phyloP scores from a whole-genome alignment of 768 basidiomycete genomes.

The Lactifluus hygrophoroides region DNA sequence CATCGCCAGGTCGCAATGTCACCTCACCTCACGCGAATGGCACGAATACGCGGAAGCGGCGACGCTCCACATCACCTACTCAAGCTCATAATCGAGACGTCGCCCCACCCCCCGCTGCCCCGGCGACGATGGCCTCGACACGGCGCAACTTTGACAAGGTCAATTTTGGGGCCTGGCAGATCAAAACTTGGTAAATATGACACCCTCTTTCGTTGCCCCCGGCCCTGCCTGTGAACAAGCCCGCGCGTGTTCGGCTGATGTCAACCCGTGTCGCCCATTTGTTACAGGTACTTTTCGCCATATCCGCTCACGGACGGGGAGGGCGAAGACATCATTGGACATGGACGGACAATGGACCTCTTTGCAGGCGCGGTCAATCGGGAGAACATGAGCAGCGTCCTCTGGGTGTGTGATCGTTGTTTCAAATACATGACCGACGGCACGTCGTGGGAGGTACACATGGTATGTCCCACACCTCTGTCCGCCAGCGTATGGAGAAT shows the following conservation, averaged over 20 bases:
- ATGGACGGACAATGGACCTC: slow-evolving; percentile 67
- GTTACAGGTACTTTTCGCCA: slow-evolving; percentile 82
- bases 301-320: slow-evolving; percentile 74
- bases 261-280: not conserved
- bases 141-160: slow-evolving; percentile 84
- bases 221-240: not conserved
- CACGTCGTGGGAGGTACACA: slow-evolving; percentile 60
- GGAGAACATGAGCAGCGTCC: slow-evolving; percentile 35
- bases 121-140: slow-evolving; percentile 25
- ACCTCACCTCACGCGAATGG: slow-evolving; percentile 17
- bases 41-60: slow-evolving; percentile 25
- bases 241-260: not conserved
- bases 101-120: not conserved
- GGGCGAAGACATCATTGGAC: slow-evolving; percentile 38
- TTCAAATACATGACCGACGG: slow-evolving; percentile 94
- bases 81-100: not conserved
- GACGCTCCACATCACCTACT: slow-evolving; percentile 6
- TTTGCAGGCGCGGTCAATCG: slow-evolving; percentile 54
- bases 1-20: not conserved
- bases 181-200: slow-evolving; percentile 72
- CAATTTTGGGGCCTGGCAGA: slow-evolving; percentile 76
- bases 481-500: not conserved
- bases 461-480: slow-evolving; percentile 32
- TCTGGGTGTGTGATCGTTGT: slow-evolving; percentile 89
- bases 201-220: not conserved